Evolutionary conservation across 1,284 basidiomycete genomes (phyloP).

Genomic region (Inonotus obliquus): DNA sequence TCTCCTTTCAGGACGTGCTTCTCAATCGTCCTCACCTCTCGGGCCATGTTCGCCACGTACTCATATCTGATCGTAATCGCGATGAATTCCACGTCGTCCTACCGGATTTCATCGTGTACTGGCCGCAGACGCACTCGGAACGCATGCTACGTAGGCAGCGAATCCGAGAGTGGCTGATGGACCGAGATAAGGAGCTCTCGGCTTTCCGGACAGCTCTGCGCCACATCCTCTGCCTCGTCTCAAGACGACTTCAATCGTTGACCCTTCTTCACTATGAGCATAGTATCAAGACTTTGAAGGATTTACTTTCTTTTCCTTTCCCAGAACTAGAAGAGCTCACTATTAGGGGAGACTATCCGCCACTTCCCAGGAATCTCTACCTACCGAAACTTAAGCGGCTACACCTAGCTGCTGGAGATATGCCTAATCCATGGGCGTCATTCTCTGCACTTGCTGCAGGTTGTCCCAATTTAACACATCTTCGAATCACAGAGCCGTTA

Average conservation of each 20-base stretch:
- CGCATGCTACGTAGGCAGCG: constrained; percentile 16
- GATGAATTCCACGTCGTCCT: constrained; percentile 16
- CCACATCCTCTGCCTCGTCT: constrained; percentile 12
- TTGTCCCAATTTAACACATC: constrained; percentile 18
- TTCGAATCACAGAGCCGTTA: constrained; percentile 18
- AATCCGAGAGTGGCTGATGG: constrained; percentile 16
- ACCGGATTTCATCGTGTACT: constrained; percentile 19
- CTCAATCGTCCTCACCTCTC: constrained; percentile 3
- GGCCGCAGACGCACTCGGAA: constrained; percentile 16
- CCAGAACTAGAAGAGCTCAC: constrained; percentile 17
- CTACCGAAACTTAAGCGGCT: constrained; percentile 16
- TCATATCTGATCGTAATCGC: constrained; percentile 18
- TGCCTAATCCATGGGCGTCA: constrained; percentile 20
- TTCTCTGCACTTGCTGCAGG: constrained; percentile 13
- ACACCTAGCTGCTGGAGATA: constrained; percentile 19
- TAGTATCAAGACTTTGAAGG: constrained; percentile 8
- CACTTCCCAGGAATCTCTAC: constrained; percentile 8
- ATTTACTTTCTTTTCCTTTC: constrained; percentile 13
- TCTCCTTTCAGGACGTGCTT: constrained; percentile 14
- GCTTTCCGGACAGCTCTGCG: constrained; percentile 14
- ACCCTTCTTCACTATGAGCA: constrained; percentile 20
- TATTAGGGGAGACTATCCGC: constrained; percentile 19
- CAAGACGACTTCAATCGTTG: constrained; percentile 13
- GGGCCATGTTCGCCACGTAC: constrained; percentile 16
- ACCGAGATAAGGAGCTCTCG: constrained; percentile 17